Evolutionary conservation across 1,284 basidiomycete genomes (phyloP).

Genomic region (Trametes polyzona): DNA sequence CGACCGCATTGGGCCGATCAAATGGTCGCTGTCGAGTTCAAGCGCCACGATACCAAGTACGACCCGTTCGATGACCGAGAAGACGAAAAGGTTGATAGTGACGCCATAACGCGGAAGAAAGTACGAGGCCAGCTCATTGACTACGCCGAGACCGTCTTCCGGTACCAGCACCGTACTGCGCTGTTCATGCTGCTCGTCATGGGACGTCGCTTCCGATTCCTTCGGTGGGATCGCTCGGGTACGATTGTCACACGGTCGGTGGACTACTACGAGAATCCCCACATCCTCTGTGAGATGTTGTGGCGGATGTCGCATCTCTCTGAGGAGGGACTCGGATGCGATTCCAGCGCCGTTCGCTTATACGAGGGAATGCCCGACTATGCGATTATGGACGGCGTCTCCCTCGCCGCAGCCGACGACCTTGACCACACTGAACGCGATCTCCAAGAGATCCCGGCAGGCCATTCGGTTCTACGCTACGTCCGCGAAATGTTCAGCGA

Average conservation of each 20-base stretch:
- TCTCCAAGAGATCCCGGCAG: background rate
- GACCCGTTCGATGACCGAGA: conserved; percentile 3
- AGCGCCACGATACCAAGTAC: background rate
- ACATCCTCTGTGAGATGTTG: conserved; percentile 19
- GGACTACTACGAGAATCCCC: no score
- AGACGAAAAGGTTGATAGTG: background rate
- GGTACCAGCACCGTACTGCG: conserved; percentile 11
- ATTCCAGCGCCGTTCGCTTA: conserved; percentile 12
- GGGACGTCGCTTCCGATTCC: conserved; percentile 8
- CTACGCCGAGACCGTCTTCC: conserved; percentile 7
- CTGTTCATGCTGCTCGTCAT: conserved; percentile 19
- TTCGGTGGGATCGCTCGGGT: conserved; percentile 23
- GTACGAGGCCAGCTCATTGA: conserved; percentile 7
- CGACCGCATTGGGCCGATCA: conserved; percentile 1
- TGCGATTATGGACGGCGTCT: background rate
- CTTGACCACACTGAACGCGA: background rate
- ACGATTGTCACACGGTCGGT: conserved; percentile 8
- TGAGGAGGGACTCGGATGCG: conserved; percentile 10
- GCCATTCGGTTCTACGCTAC: background rate
- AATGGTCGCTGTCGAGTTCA: conserved; percentile 2
- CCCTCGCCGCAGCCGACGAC: background rate
- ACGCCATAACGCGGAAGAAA: background rate
- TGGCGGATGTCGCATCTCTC: conserved; percentile 13
- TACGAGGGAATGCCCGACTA: background rate
- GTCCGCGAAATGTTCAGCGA: conserved; percentile 1